These are phyloP conservation scores for Naumovozyma castellii DNA, from an alignment of 805 yeast species.

Conservation along the genomic window DNA sequence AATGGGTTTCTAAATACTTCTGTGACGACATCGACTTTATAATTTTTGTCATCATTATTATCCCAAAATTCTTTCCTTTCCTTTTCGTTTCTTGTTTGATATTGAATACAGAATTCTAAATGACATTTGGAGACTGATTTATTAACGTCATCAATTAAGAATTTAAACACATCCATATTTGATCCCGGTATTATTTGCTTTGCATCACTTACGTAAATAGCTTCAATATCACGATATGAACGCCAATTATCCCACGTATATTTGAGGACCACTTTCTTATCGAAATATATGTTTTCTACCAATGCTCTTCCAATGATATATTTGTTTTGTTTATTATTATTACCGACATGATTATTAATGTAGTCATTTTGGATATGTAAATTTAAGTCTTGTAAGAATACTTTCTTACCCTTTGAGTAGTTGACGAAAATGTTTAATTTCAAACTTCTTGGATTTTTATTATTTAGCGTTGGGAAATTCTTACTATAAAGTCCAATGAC, in stretches of 20 bases:
- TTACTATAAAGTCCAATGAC: conserved; percentile 20
- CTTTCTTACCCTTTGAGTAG: conserved; percentile 18
- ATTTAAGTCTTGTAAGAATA: conserved; percentile 21
- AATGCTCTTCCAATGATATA: conserved; percentile 64
- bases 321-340: neutral
- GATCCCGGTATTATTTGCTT: conserved; percentile 25
- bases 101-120: conserved; percentile 25
- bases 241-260: conserved; percentile 77
- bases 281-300: conserved; percentile 63
- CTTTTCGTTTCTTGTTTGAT: conserved; percentile 17
- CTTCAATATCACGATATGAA: conserved; percentile 36
- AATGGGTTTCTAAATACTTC: conserved; percentile 22
- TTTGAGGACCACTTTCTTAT: conserved; percentile 60
- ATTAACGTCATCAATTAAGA: conserved; percentile 20
- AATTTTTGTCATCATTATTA: conserved; percentile 24
- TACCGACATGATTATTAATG: neutral
- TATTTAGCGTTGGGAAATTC: conserved; percentile 24
- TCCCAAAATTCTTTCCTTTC: conserved; percentile 25
- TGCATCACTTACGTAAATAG: conserved; percentile 24
- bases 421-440: conserved; percentile 24
- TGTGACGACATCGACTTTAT: conserved; percentile 18
- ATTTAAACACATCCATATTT: conserved; percentile 26
- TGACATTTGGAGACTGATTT: conserved; percentile 8
- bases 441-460: conserved; percentile 21
- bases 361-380: conserved; percentile 10